Evolutionary conservation across 257 asterid genomes (phyloP), one percentile per base, ranked within the genome.

Genomic region (Gentiana macrophylla): DNA sequence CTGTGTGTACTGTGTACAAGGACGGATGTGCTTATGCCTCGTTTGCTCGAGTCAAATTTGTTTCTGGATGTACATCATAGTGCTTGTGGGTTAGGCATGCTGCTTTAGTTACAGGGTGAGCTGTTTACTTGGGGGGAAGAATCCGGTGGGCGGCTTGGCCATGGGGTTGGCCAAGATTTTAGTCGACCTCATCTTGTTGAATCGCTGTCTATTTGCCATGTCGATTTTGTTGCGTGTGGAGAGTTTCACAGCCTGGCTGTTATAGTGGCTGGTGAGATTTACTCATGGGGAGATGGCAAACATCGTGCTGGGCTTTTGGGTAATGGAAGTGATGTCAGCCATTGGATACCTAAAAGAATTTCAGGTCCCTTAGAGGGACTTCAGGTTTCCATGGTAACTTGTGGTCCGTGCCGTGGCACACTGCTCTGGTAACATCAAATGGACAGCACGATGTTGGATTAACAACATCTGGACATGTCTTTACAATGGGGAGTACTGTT

Each of bases 211-310:
- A 74, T 74, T 61, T 64, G 77, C 66, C 73, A 73, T 38, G 68
- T 89, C 54, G 95, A 85, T 68, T 85, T 85, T 53, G 89, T 85
- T 53, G 91, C 95, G 8, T 89, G 97, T 60, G 95, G 97, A 52
- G 95, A 89, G 83, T 89, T 83, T 47, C 97, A 89, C 77, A 74
- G 91, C 2, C 85, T 95, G 35, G 97, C 97, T 32, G 86, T 89
- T 35, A 79, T 95, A 8, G 59, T 68, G 78, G 72, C 83, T 12
- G 95, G 95, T 54, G 97, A 89, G 53, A 77, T 89, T 32, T 89
- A 89, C 77, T 83, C 97, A 0, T 89, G 97, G 97, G 97, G 97
- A 49, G 97, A 89, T 65, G 97, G 97, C n/a, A 77, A 89, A 0
- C 95, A 89, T 75, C 72, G 81, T 63, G 95, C 94, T 6, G 95